phyloP scores from a whole-genome alignment of 2,329 filamentous ascomycete genomes.

The Ilyonectria robusta region DNA sequence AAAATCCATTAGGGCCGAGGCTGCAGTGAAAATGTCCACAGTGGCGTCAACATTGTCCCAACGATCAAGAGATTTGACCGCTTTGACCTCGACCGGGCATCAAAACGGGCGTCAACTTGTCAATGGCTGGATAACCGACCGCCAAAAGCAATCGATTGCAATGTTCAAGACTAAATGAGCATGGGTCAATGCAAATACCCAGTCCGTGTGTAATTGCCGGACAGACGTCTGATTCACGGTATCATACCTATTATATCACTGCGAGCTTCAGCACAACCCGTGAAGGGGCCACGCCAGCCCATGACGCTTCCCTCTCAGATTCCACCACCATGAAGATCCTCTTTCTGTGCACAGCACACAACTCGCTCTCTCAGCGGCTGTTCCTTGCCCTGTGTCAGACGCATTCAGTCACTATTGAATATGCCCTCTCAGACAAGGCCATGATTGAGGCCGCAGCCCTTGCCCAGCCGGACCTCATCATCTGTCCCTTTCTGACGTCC shows the following conservation, averaged over 20 bases:
- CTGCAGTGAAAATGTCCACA: too few relatives aligned
- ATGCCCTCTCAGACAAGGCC: slow-evolving; percentile 34
- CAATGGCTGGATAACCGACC: too few relatives aligned
- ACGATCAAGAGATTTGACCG: too few relatives aligned
- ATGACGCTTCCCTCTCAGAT: neutral
- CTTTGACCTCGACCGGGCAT: too few relatives aligned
- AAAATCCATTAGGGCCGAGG: too few relatives aligned
- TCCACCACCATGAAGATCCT: slow-evolving; percentile 34
- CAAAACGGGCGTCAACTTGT: too few relatives aligned
- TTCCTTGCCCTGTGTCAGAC: slow-evolving; percentile 27
- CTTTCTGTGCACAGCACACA: slow-evolving; percentile 37
- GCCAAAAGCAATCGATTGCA: too few relatives aligned
- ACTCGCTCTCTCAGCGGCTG: slow-evolving; percentile 37
- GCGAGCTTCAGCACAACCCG: neutral
- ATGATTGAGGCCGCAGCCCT: slow-evolving; percentile 33
- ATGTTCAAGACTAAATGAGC: too few relatives aligned
- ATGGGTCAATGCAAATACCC: too few relatives aligned
- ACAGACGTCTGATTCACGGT: neutral
- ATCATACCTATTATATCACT: slow-evolving; percentile 12
- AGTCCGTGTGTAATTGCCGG: neutral
- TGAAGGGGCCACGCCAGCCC: neutral
- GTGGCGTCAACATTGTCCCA: too few relatives aligned
- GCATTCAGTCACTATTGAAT: slow-evolving; percentile 31
- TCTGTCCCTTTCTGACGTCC: slow-evolving; percentile 34
- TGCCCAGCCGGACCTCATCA: slow-evolving; percentile 29